phyloP scores from a whole-genome alignment of 768 basidiomycete genomes.

The Tremella fuciformis region DNA sequence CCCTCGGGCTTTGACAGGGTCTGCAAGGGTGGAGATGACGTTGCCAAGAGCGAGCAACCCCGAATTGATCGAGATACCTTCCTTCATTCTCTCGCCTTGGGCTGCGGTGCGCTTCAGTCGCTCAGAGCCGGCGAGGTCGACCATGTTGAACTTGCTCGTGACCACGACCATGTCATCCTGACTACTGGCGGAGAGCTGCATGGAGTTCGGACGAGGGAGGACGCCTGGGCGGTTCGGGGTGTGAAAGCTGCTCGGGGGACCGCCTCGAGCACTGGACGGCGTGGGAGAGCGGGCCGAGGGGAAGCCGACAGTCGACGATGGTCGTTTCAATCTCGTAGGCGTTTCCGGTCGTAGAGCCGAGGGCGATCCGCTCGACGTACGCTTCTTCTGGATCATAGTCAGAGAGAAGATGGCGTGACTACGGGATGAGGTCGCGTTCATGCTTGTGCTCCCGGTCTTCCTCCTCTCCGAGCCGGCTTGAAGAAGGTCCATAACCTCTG shows the following conservation, averaged over 20 bases:
- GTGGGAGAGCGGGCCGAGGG: slow-evolving; percentile 30
- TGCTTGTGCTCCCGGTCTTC: slow-evolving; percentile 93
- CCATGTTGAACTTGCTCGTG: slow-evolving; percentile 95
- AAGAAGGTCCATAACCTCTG: slow-evolving; percentile 93
- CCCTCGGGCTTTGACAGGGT: slow-evolving; percentile 80
- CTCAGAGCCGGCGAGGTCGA: slow-evolving; percentile 95
- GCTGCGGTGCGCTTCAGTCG: slow-evolving; percentile 94
- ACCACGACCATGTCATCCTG: slow-evolving; percentile 82
- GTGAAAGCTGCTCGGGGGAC: slow-evolving; percentile 33
- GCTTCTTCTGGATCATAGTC: slow-evolving; percentile 83
- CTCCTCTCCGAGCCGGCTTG: slow-evolving; percentile 85
- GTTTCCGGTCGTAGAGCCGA: slow-evolving; percentile 14
- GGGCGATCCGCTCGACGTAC: slow-evolving; percentile 18
- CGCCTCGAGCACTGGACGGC: slow-evolving; percentile 27
- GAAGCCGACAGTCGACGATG: slow-evolving; percentile 39
- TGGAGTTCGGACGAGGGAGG: slow-evolving; percentile 61
- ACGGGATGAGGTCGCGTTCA: slow-evolving; percentile 97
- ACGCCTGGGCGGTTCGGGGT: background rate
- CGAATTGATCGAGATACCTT: slow-evolving; percentile 98
- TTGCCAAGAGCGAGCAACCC: slow-evolving; percentile 94
- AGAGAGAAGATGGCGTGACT: slow-evolving; percentile 99
- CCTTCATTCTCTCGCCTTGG: slow-evolving; percentile 91
- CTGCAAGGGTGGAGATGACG: slow-evolving; percentile 93
- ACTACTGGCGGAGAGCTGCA: slow-evolving; percentile 54
- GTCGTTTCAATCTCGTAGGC: slow-evolving; percentile 35